These are phyloP conservation scores for Venturia asperata DNA, from an alignment of 2,329 filamentous ascomycete genomes.

Conservation along the genomic window DNA sequence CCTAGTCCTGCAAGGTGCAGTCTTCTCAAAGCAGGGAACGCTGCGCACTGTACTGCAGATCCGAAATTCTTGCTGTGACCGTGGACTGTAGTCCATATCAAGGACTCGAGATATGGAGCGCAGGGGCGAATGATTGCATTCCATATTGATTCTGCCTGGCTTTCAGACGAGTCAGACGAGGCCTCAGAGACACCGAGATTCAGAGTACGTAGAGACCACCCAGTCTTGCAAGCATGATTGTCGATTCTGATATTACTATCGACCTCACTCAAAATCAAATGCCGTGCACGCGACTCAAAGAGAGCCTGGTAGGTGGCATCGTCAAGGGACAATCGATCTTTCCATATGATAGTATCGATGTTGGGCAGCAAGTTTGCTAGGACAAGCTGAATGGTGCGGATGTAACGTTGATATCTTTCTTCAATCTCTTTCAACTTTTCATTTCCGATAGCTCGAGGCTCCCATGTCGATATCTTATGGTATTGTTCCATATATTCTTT, in stretches of 20 bases:
- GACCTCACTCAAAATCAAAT: background rate
- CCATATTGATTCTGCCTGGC: background rate
- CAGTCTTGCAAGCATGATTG: background rate
- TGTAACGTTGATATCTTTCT: slow-evolving; percentile 8
- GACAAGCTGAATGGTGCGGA: background rate
- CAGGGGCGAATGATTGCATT: background rate
- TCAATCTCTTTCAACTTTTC: background rate
- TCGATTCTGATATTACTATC: background rate
- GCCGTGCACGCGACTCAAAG: background rate
- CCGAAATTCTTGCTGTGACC: background rate
- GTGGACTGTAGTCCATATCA: background rate
- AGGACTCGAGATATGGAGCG: background rate
- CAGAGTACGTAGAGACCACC: background rate
- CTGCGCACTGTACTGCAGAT: background rate
- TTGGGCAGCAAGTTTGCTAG: slow-evolving; percentile 7
- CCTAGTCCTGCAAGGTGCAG: background rate
- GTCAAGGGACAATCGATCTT: background rate
- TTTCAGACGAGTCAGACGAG: background rate
- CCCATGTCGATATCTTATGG: background rate
- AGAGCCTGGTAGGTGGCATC: background rate
- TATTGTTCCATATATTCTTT: slow-evolving; percentile 7
- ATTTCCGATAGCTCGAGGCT: background rate
- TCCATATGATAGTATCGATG: slow-evolving; percentile 3
- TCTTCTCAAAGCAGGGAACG: background rate
- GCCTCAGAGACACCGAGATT: background rate